Percentiles rank a stretch among this genome's conserved stretches.
Conservation (phyloP, 495 filamentous ascomycete genomes). For the Xylaria venustula region DNA sequence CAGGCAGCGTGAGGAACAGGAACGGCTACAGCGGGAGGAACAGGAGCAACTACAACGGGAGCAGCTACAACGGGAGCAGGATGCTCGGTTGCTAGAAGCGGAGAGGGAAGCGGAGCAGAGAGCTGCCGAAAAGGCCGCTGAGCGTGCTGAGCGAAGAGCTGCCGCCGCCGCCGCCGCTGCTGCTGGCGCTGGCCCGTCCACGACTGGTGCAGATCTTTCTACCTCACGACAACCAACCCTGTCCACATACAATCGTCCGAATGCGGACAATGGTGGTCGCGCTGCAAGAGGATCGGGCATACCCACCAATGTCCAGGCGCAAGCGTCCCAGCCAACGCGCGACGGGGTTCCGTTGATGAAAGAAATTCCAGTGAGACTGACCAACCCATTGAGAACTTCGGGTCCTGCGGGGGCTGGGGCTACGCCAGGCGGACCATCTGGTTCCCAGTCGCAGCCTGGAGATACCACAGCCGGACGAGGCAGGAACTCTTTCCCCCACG, state of each 20-base stretch:
- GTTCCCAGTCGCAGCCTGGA: conserved; percentile 20
- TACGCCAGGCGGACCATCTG: conserved; percentile 21
- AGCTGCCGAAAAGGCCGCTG: conserved; percentile 47
- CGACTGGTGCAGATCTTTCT: conserved; percentile 26
- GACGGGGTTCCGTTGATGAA: conserved; percentile 21
- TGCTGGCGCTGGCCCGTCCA: conserved; percentile 62
- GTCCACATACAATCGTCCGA: conserved; percentile 18
- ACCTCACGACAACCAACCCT: conserved; percentile 33
- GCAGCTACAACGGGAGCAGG: conserved; percentile 47
- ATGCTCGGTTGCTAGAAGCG: conserved; percentile 54
- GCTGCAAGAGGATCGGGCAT: conserved; percentile 16
- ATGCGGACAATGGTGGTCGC: conserved; percentile 17
- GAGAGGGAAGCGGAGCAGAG: no score
- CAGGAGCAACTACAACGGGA: conserved; percentile 49
- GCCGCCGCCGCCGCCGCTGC: conserved; percentile 57
- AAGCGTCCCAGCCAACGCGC: conserved; percentile 15
- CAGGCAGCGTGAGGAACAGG: conserved; percentile 59
- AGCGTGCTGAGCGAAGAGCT: conserved; percentile 48
- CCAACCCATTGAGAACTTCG: conserved; percentile 13
- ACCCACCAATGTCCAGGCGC: conserved; percentile 16
- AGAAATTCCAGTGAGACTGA: no score
- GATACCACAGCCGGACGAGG: conserved; percentile 36
- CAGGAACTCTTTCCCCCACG: conserved; percentile 78
- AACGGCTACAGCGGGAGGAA: conserved; percentile 50
- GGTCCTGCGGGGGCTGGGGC: conserved; percentile 17